Evolutionary conservation across 768 basidiomycete genomes (phyloP), one percentile per base, ranked within the genome.

Genomic region (Boletus vinaceobasis): DNA sequence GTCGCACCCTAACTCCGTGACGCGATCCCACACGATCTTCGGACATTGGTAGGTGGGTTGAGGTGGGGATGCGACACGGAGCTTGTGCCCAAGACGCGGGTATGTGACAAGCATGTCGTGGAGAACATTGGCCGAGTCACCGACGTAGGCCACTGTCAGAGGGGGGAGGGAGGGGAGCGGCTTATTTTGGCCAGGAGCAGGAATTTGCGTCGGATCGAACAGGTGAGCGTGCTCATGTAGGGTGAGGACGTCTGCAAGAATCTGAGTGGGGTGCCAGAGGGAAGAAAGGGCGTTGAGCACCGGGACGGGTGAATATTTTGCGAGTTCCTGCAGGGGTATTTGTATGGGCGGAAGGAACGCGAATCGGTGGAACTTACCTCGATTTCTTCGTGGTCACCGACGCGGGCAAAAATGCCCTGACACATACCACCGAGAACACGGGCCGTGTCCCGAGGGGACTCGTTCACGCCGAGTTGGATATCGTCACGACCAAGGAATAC

Each of bases 31-130:
- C 1, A 98, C 94, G 0, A 79, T 71, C 17, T 73, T 58, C 3
- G 90, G 88, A 19, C 86, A 84, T 33, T 85, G 82, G 65, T 93
- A 93, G 27, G 62, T 66, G 15, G 64, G 64, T 42, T 83, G 72
- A 8, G 76, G 73, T 2, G 97, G 97, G 38, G 84, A 85, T 37
- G 94, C 97, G 33, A 99, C 78, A 50, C 88, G 86, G 31, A 98
- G 70, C 43, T 84, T 76, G 73, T 95, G 93, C 0, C 97, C 97
- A 3, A 98, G 74, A 42, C 96, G 85, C 33, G 95, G 96, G 67
- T 88, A 90, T 7, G 93, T 86, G 60, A 98, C 96, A 31, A 98
- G 85, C 90, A 98, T 94, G 71, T 98, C 97, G 70, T 98, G 91
- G 53, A 97, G 76, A 46, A 99, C 92, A 66, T 98, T 99, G 45